phyloP scores from a whole-genome alignment of 495 filamentous ascomycete species.

The Penicillium soppii region DNA sequence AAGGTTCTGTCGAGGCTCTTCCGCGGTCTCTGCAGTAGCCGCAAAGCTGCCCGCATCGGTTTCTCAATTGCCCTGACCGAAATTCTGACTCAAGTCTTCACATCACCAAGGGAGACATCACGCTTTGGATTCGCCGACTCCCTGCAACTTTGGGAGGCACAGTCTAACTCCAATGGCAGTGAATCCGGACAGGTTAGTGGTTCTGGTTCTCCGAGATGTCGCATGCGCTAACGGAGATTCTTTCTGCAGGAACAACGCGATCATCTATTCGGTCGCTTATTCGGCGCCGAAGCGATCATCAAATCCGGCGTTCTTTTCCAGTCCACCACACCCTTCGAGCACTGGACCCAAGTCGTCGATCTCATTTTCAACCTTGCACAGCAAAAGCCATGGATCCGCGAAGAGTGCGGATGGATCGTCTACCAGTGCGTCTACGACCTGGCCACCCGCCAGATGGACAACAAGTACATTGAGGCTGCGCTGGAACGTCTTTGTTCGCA shows the following conservation, averaged over 20 bases:
- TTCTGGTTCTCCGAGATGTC: not conserved
- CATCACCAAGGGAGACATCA: constrained; percentile 19
- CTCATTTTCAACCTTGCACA: constrained; percentile 55
- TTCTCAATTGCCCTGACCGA: constrained; percentile 89
- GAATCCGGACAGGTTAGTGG: constrained; percentile 58
- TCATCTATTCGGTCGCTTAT: constrained; percentile 78
- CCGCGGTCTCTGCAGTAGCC: constrained; percentile 82
- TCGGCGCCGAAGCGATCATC: constrained; percentile 82
- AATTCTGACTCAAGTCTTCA: constrained; percentile 61
- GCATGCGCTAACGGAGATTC: constrained; percentile 12
- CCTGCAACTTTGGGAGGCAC: constrained; percentile 64
- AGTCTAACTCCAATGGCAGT: constrained; percentile 63
- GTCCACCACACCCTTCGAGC: constrained; percentile 39
- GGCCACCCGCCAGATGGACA: constrained; percentile 32
- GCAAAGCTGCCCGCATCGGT: constrained; percentile 86
- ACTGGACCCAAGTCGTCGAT: constrained; percentile 60
- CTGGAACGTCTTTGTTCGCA: constrained; percentile 60
- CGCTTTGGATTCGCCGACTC: constrained; percentile 49
- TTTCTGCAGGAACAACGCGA: constrained; percentile 74
- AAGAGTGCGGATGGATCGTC: constrained; percentile 78
- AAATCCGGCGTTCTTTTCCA: constrained; percentile 70
- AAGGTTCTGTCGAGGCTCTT: constrained; percentile 64
- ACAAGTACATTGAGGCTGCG: constrained; percentile 54
- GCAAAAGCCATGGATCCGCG: constrained; percentile 81
- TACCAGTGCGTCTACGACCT: constrained; percentile 49